phyloP scores from a whole-genome alignment of 139 green algal species.

The Chlorokybus atmophyticus region DNA sequence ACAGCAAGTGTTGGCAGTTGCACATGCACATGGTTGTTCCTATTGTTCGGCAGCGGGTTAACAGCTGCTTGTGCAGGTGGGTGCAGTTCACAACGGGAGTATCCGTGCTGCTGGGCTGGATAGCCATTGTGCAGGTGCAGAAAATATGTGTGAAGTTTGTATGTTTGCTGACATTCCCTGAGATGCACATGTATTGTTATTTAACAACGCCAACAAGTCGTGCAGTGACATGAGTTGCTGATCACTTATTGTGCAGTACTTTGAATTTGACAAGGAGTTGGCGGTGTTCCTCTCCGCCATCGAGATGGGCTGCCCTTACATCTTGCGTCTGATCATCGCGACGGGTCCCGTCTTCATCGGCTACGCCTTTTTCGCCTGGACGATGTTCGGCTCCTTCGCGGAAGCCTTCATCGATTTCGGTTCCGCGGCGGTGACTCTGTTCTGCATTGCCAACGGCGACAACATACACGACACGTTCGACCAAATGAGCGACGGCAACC shows the following conservation, averaged over 20 bases:
- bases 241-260: background rate
- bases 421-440: slow-evolving; percentile 5
- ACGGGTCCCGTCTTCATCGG: slow-evolving; percentile 13
- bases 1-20: too few relatives aligned
- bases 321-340: slow-evolving; percentile 10
- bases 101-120: too few relatives aligned
- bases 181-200: too few relatives aligned
- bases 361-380: slow-evolving; percentile 17
- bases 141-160: too few relatives aligned
- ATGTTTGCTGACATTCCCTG: too few relatives aligned
- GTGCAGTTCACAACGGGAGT: too few relatives aligned
- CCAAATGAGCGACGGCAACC: background rate
- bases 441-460: slow-evolving; percentile 19
- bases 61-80: too few relatives aligned
- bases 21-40: too few relatives aligned
- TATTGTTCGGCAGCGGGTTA: too few relatives aligned
- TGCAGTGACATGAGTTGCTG: background rate
- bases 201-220: too few relatives aligned
- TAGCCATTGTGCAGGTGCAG: too few relatives aligned
- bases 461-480: slow-evolving; percentile 11
- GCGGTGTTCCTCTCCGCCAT: slow-evolving; percentile 11
- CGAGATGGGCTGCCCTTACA: slow-evolving; percentile 8
- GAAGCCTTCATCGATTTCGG: background rate
- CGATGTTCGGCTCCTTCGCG: slow-evolving; percentile 9
- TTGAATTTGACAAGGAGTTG: slow-evolving; percentile 14